phyloP scores from a whole-genome alignment of 306 rosid species.

The Quercus robur region DNA sequence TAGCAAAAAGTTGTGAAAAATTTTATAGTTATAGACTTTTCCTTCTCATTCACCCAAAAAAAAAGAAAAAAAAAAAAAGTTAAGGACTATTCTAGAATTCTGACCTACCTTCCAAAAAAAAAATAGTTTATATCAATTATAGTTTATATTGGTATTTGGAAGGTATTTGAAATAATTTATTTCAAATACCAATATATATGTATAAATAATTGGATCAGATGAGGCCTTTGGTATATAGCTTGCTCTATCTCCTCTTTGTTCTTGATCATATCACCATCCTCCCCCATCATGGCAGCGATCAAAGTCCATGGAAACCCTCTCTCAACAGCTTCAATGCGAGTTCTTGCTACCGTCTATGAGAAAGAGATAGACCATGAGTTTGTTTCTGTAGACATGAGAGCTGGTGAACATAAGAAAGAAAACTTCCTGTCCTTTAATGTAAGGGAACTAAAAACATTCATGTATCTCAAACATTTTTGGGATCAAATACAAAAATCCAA shows the following conservation, averaged over 20 bases:
- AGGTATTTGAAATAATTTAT: too few species aligned
- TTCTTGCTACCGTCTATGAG: slow-evolving; percentile 46
- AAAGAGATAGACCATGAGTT: slow-evolving; percentile 52
- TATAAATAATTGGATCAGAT: too few species aligned
- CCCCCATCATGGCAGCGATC: slow-evolving; percentile 40
- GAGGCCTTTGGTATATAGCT: not conserved
- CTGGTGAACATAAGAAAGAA: slow-evolving; percentile 56
- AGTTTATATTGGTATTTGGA: too few species aligned
- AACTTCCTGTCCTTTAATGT: slow-evolving; percentile 61
- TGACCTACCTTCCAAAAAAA: too few species aligned
- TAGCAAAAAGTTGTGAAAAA: too few species aligned
- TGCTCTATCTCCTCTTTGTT: not conserved
- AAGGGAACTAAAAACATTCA: not conserved
- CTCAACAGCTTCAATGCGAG: slow-evolving; percentile 43
- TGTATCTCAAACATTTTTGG: not conserved
- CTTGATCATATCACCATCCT: not conserved
- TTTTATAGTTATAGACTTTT: too few species aligned
- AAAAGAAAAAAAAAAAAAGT: too few species aligned
- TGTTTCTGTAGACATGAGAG: slow-evolving; percentile 36
- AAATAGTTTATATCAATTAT: too few species aligned
- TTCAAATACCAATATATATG: too few species aligned
- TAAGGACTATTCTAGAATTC: too few species aligned
- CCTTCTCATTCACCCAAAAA: too few species aligned
- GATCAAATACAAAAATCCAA: not conserved
- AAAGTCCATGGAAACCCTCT: slow-evolving; percentile 51